A percentile compares a stretch with the other conserved stretches of the same genome.
These are phyloP conservation scores for Boletus subparvulus DNA, from an alignment of 768 basidiomycete species.

Conservation along the genomic window DNA sequence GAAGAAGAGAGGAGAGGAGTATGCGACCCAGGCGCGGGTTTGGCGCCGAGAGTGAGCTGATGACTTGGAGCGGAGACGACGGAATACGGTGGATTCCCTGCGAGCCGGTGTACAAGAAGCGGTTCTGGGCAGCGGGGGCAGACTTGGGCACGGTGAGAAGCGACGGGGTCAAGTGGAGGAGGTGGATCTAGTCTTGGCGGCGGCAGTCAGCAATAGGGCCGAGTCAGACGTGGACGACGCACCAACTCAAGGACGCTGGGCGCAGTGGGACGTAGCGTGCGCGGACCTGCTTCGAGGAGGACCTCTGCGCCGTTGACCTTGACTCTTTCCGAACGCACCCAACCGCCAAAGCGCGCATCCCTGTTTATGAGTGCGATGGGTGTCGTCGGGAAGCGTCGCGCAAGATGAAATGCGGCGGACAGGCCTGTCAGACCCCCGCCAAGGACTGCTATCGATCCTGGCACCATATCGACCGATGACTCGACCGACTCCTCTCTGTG, in stretches of 20 bases:
- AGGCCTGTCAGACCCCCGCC: conserved; percentile 85
- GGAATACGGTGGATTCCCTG: conserved; percentile 56
- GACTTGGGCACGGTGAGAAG: conserved; percentile 66
- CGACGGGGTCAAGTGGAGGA: conserved; percentile 58
- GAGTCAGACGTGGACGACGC: conserved; percentile 16
- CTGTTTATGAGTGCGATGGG: conserved; percentile 72
- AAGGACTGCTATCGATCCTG: conserved; percentile 56
- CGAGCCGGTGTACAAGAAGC: conserved; percentile 60
- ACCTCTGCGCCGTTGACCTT: conserved; percentile 40
- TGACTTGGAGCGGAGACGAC: conserved; percentile 37
- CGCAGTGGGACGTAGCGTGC: conserved; percentile 80
- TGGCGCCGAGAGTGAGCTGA: conserved; percentile 34
- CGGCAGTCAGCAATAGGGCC: conserved; percentile 9
- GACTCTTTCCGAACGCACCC: conserved; percentile 68
- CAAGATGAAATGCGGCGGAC: conserved; percentile 75
- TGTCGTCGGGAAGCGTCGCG: conserved; percentile 58
- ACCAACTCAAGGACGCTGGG: conserved; percentile 79
- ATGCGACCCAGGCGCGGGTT: conserved; percentile 38
- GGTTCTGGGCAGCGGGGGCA: conserved; percentile 72
- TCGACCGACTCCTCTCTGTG: too few relatives aligned
- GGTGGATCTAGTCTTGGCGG: conserved; percentile 60
- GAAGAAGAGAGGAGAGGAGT: conserved; percentile 54
- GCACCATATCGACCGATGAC: conserved; percentile 2
- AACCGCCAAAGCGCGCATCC: conserved; percentile 72
- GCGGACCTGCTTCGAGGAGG: conserved; percentile 81